A percentile compares a stretch with the other conserved stretches of the same genome.
These are phyloP conservation scores for Poa pratensis DNA, from an alignment of 176 grass and related monocot species.

Conservation along the genomic window DNA sequence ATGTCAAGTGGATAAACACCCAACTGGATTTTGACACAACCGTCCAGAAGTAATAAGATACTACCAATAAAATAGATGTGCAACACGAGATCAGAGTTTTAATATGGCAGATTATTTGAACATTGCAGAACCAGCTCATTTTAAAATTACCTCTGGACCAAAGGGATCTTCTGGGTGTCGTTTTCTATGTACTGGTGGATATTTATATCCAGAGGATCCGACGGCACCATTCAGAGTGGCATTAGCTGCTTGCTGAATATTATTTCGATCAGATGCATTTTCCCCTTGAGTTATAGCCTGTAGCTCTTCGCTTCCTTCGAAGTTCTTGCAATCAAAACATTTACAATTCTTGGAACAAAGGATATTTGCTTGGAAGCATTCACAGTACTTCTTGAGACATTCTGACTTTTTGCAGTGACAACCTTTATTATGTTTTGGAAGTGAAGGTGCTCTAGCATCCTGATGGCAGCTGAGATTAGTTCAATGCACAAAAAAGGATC, in stretches of 20 bases:
- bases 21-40: slow-evolving; percentile 21
- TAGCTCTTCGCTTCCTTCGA: slow-evolving; percentile 69
- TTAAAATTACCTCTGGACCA: slow-evolving; percentile 49
- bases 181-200: slow-evolving; percentile 50
- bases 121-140: slow-evolving; percentile 10
- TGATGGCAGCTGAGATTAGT: slow-evolving; percentile 43
- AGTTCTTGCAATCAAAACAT: slow-evolving; percentile 78
- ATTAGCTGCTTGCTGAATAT: slow-evolving; percentile 70
- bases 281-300: slow-evolving; percentile 57
- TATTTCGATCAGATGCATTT: slow-evolving; percentile 49
- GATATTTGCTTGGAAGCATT: slow-evolving; percentile 81
- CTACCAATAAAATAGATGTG: neutral
- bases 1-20: slow-evolving; percentile 6
- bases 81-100: neutral
- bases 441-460: slow-evolving; percentile 57
- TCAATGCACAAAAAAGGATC: slow-evolving; percentile 30
- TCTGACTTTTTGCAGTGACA: slow-evolving; percentile 83
- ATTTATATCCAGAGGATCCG: slow-evolving; percentile 56
- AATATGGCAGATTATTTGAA: slow-evolving; percentile 26
- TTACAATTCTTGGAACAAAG: slow-evolving; percentile 83
- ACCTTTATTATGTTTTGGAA: slow-evolving; percentile 79
- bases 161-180: slow-evolving; percentile 44
- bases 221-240: slow-evolving; percentile 61
- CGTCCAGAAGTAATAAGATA: slow-evolving; percentile 17
- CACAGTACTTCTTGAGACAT: slow-evolving; percentile 84